These are phyloP conservation scores for Coprinellus micaceus DNA, from an alignment of 768 basidiomycete genomes.

Conservation along the genomic window DNA sequence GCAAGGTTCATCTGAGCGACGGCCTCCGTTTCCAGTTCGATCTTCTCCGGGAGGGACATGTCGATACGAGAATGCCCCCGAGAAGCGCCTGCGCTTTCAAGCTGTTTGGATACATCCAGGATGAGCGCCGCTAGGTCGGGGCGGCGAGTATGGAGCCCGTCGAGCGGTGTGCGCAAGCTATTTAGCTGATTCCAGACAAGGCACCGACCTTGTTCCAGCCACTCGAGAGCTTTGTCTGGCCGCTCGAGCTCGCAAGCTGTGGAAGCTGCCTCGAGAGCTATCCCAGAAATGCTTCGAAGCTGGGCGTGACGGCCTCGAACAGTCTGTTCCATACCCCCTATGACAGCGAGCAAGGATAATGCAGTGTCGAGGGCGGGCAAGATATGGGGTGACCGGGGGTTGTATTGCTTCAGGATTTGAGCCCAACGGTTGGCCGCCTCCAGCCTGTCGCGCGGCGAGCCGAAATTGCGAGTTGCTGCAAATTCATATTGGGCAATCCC, in stretches of 20 bases:
- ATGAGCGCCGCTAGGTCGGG: constrained; percentile 18
- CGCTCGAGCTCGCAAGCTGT: constrained; percentile 20
- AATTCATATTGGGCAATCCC: not conserved
- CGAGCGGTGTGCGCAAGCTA: constrained; percentile 18
- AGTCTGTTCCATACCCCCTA: constrained; percentile 3
- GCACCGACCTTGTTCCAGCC: constrained; percentile 15
- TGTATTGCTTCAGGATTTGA: not conserved
- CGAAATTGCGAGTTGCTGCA: constrained; percentile 6
- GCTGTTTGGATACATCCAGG: not conserved
- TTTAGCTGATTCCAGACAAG: constrained; percentile 19
- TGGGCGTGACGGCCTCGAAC: not conserved
- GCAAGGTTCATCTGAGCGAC: not conserved
- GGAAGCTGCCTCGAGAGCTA: constrained; percentile 17
- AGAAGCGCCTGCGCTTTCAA: not conserved
- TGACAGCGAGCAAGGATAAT: not conserved
- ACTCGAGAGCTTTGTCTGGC: constrained; percentile 11
- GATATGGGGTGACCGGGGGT: not conserved
- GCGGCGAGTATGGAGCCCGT: constrained; percentile 12
- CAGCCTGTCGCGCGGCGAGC: constrained; percentile 3
- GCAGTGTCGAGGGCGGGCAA: not conserved
- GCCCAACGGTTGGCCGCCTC: constrained; percentile 11
- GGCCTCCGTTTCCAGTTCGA: no score
- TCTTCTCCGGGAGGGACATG: not conserved
- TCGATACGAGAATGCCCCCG: no score
- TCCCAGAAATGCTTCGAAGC: not conserved